Conservation (phyloP, 257 asterid genomes). For the Petunia secreta region DNA sequence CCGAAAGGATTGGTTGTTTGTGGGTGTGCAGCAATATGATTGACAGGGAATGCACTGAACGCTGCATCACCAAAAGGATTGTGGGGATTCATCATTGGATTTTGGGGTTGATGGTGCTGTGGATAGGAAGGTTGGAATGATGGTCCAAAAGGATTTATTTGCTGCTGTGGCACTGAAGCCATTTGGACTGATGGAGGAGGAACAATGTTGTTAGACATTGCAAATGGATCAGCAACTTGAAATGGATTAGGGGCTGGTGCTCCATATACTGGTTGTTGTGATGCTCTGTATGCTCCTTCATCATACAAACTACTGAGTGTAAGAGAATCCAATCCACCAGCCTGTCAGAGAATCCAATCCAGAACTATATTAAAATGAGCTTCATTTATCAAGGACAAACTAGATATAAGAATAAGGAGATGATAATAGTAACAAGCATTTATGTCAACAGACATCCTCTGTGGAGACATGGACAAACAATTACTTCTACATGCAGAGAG, state of each 20-base stretch:
- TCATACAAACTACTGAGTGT: constrained; percentile 80
- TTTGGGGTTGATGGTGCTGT: constrained; percentile 42
- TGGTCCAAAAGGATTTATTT: constrained; percentile 73
- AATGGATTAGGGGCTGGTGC: constrained; percentile 92
- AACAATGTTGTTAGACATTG: constrained; percentile 50
- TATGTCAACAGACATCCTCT: too few relatives aligned
- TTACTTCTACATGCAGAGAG: too few relatives aligned
- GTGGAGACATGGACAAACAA: too few relatives aligned
- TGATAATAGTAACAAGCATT: too few relatives aligned
- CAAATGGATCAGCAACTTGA: constrained; percentile 77
- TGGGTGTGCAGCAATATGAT: constrained; percentile 58
- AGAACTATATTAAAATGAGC: too few relatives aligned
- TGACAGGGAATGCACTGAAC: constrained; percentile 62
- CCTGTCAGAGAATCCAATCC: constrained; percentile 46
- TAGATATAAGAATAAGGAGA: too few relatives aligned
- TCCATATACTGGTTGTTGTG: constrained; percentile 89
- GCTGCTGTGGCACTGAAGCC: constrained; percentile 51
- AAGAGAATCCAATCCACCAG: constrained; percentile 94
- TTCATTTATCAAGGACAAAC: too few relatives aligned
- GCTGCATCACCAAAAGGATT: constrained; percentile 84
- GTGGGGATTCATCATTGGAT: constrained; percentile 49
- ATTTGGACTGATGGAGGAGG: constrained; percentile 61
- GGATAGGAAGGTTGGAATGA: constrained; percentile 61
- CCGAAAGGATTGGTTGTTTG: constrained; percentile 82
- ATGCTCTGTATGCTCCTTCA: constrained; percentile 87